phyloP scores from a whole-genome alignment of 495 filamentous ascomycete species.

The Clavariopsis aquatica region DNA sequence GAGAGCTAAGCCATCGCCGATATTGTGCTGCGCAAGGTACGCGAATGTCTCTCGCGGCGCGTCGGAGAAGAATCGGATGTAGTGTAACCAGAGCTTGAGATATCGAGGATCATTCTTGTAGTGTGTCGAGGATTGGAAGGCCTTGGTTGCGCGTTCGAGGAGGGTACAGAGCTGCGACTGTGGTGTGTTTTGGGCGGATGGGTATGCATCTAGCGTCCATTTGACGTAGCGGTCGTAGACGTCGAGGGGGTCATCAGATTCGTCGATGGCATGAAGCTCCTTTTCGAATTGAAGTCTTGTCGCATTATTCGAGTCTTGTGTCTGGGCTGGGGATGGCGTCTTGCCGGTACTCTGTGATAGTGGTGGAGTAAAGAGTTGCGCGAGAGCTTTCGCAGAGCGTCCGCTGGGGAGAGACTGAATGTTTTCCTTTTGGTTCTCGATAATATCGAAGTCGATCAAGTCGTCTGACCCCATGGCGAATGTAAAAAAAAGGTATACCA shows the following conservation, averaged over 20 bases:
- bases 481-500: neutral
- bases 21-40: conserved; percentile 82
- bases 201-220: conserved; percentile 94
- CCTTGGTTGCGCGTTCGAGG: conserved; percentile 87
- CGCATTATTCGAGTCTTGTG: conserved; percentile 72
- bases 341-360: conserved; percentile 55
- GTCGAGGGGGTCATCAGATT: conserved; percentile 93
- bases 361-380: conserved; percentile 75
- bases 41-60: conserved; percentile 88
- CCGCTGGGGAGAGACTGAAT: conserved; percentile 91
- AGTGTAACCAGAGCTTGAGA: conserved; percentile 88
- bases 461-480: conserved; percentile 51
- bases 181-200: conserved; percentile 86
- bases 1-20: conserved; percentile 85
- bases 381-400: conserved; percentile 85
- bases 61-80: conserved; percentile 89
- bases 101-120: conserved; percentile 96
- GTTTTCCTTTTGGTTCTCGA: conserved; percentile 96
- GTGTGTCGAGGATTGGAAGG: conserved; percentile 77
- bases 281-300: conserved; percentile 82
- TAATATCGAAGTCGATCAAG: conserved; percentile 87
- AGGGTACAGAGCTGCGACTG: conserved; percentile 85
- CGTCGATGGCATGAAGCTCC: conserved; percentile 72
- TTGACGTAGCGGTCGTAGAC: conserved; percentile 95
- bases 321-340: conserved; percentile 63